Base-by-base conservation (phyloP, 148 eudicot genomes). In the Talinum fruticosum region DNA sequence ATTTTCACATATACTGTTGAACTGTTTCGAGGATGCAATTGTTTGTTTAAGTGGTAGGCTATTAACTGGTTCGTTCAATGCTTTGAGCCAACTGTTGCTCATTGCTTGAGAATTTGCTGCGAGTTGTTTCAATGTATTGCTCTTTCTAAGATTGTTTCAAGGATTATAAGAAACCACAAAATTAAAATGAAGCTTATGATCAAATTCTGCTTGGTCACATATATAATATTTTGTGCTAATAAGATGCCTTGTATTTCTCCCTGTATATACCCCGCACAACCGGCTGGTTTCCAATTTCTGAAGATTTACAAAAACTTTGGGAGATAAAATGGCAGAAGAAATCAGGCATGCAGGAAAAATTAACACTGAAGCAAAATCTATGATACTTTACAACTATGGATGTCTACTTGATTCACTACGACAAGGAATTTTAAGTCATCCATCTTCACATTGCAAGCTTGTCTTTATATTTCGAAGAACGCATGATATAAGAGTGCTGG, bases 401-500 rank as follows among this genome's bases (percentile, higher is more conserved):
- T 51, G 23, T 41, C 76, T 72, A 65, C 69, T 75, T 76, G 75
- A 74, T 30, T 34, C 15, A 75, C 62, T 47, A 28, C 57, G 5
- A 51, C 15, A 67, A 72, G 10, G 29, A 23, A 23, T 49, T 15
- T 8, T n/a, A 3, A 24, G 30, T 87, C 82, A 91, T 72, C 89
- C 84, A 32, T 94, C 97, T 71, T 89, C 98, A 75, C 98, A 94
- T 38, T 94, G 88, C 89, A 94, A 86, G 75, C 90, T 91, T 49
- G 86, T 82, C 84, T 90, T 92, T 32, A 94, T 92, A 67, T 87
- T 92, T 72, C 68, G 83, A 76, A 94, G 74, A 37, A 90, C 88
- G 82, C 88, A 86, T 28, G 93, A 90, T 26, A 92, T 87, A 1
- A 94, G 88, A 10, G 91, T 79, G 79, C 82, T 92, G 33, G 88